phyloP scores from a whole-genome alignment of 2,329 filamentous ascomycete species.

The Apiospora marii region DNA sequence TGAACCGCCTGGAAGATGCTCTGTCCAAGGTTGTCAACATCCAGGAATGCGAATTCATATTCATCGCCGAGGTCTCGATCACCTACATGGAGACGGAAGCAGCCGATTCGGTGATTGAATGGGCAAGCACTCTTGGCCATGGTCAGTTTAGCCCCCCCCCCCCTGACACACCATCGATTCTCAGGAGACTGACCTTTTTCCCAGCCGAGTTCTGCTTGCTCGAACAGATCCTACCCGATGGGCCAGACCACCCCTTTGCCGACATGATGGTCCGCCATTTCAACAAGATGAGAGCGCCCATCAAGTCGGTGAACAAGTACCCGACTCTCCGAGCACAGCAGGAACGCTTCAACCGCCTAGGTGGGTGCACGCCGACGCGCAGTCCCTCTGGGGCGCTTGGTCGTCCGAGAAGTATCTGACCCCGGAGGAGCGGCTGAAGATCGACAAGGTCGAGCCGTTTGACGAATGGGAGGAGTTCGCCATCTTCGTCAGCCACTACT shows the following conservation, averaged over 20 bases:
- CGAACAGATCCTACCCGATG: slow-evolving; percentile 85
- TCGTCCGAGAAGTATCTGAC: slow-evolving; percentile 71
- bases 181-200: slow-evolving; percentile 7
- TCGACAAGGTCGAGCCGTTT: slow-evolving; percentile 82
- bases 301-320: slow-evolving; percentile 78
- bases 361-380: slow-evolving; percentile 71
- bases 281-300: slow-evolving; percentile 77
- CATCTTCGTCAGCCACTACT: slow-evolving; percentile 85
- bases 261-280: slow-evolving; percentile 87
- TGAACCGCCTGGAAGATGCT: slow-evolving; percentile 65
- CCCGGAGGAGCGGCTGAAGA: slow-evolving; percentile 60
- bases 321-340: slow-evolving; percentile 71
- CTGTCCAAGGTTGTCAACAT: slow-evolving; percentile 67
- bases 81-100: slow-evolving; percentile 84
- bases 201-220: slow-evolving; percentile 83
- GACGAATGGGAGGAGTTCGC: slow-evolving; percentile 97
- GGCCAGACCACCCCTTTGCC: slow-evolving; percentile 82
- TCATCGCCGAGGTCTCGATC: slow-evolving; percentile 88
- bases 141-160: slow-evolving; percentile 53
- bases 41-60: slow-evolving; percentile 70
- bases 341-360: slow-evolving; percentile 70
- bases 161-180: neutral
- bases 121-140: slow-evolving; percentile 75
- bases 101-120: slow-evolving; percentile 77
- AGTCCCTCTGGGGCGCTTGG: slow-evolving; percentile 87